These are phyloP conservation scores for Porphyridium purpureum DNA, from an alignment of 23 red algal genomes.

Conservation along the genomic window DNA sequence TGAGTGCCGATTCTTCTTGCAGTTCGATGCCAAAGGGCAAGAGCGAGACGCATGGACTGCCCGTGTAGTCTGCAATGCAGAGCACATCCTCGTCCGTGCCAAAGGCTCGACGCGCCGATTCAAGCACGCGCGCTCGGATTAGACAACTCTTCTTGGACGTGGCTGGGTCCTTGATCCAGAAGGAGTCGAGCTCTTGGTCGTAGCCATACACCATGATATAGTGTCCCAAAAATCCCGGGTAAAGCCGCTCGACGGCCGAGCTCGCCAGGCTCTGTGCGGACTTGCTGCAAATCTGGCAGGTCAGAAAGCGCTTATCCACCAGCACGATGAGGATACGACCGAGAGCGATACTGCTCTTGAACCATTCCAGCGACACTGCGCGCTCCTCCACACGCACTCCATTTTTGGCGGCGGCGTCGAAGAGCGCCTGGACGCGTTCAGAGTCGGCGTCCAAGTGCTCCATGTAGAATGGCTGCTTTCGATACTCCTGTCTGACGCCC, in stretches of 20 bases:
- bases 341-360: slow-evolving; percentile 2
- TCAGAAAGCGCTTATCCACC: slow-evolving; percentile 47
- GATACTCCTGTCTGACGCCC: slow-evolving; percentile 56
- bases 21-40: too few species aligned
- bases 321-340: slow-evolving; percentile 29
- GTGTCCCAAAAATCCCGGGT: slow-evolving; percentile 53
- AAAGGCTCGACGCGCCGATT: slow-evolving; percentile 37
- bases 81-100: slow-evolving; percentile 87
- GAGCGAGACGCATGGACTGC: too few species aligned
- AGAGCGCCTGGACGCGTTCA: slow-evolving; percentile 32
- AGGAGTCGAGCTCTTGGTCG: slow-evolving; percentile 14
- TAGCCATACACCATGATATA: slow-evolving; percentile 66
- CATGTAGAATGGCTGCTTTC: slow-evolving; percentile 41
- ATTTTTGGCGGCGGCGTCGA: slow-evolving; percentile 17
- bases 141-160: slow-evolving; percentile 9
- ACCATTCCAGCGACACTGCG: slow-evolving; percentile 15
- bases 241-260: neutral
- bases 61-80: too few species aligned
- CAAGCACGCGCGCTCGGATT: slow-evolving; percentile 24
- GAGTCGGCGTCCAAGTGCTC: slow-evolving; percentile 29
- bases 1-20: too few species aligned
- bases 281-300: slow-evolving; percentile 22
- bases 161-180: slow-evolving; percentile 52
- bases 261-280: neutral
- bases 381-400: slow-evolving; percentile 19